Evolutionary conservation across 257 asterid species (phyloP).

Genomic region (Ocimum tenuiflorum): DNA sequence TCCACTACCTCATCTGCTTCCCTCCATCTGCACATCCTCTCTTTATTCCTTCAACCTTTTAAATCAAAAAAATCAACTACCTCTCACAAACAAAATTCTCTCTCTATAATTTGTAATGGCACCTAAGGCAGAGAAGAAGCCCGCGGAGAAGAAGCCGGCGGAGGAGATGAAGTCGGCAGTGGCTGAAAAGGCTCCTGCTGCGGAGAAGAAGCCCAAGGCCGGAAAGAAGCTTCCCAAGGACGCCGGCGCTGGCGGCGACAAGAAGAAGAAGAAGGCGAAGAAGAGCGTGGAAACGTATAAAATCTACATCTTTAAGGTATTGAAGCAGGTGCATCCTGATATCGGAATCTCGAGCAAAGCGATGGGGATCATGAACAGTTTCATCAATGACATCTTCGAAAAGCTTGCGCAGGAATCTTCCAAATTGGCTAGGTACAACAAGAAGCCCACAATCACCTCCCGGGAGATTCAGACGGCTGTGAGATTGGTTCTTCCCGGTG

Average conservation of each 20-base stretch:
- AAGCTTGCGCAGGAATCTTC: conserved; percentile 49
- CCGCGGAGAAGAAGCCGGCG: too few relatives aligned
- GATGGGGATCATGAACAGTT: conserved; percentile 74
- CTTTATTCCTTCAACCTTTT: not conserved
- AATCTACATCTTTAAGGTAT: conserved; percentile 64
- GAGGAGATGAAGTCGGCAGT: conserved; percentile 50
- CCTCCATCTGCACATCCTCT: not conserved
- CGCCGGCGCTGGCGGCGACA: conserved; percentile 36
- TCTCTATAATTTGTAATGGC: conserved; percentile 31
- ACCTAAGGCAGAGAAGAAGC: conserved; percentile 40
- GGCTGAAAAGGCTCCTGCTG: conserved; percentile 49
- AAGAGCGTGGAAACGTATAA: conserved; percentile 59
- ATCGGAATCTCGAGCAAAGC: conserved; percentile 74
- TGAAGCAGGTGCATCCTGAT: conserved; percentile 67
- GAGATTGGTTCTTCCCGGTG: conserved; percentile 57
- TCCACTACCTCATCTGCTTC: not conserved
- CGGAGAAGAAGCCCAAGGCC: conserved; percentile 65
- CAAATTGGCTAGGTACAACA: conserved; percentile 49
- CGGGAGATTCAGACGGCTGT: conserved; percentile 47
- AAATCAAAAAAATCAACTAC: not conserved
- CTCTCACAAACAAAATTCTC: not conserved
- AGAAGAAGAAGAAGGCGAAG: conserved; percentile 55
- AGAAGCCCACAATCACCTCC: conserved; percentile 58
- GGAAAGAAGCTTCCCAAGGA: conserved; percentile 70
- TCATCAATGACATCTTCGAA: conserved; percentile 62